A percentile compares a stretch with the other conserved stretches of the same genome.
These are phyloP conservation scores for Oryza meridionalis DNA, from an alignment of 176 grass and related monocot genomes.

Conservation along the genomic window DNA sequence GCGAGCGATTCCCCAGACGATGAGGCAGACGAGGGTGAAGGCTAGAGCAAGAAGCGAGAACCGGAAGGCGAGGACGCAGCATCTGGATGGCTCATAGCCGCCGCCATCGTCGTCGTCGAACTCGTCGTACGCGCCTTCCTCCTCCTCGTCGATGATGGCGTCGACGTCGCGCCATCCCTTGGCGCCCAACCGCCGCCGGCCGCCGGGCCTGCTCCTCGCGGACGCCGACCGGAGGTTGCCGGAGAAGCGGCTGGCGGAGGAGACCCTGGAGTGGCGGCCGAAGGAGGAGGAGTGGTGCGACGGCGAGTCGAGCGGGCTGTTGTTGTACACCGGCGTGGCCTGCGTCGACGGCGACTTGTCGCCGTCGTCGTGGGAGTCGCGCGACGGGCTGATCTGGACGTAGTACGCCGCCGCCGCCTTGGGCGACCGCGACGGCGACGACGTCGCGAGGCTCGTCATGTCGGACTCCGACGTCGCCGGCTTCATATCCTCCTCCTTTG, in stretches of 20 bases:
- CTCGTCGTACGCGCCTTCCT: conserved; percentile 62
- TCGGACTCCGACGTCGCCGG: conserved; percentile 83
- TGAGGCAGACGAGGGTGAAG: conserved; percentile 69
- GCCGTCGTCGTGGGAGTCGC: conserved; percentile 82
- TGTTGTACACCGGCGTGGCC: conserved; percentile 83
- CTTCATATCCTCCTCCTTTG: conserved; percentile 59
- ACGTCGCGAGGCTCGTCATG: conserved; percentile 67
- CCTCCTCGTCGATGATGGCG: conserved; percentile 47
- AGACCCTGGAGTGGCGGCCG: conserved; percentile 75
- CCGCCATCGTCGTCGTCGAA: conserved; percentile 51
- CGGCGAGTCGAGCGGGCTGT: conserved; percentile 84
- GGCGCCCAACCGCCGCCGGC: conserved; percentile 45
- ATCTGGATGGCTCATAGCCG: conserved; percentile 46
- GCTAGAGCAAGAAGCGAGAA: conserved; percentile 51
- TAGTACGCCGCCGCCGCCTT: conserved; percentile 80
- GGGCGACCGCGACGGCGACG: conserved; percentile 72
- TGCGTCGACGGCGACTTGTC: conserved; percentile 78
- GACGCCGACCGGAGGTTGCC: conserved; percentile 57
- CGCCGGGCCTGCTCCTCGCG: conserved; percentile 25
- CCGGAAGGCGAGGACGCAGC: conserved; percentile 55
- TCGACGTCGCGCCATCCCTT: conserved; percentile 76
- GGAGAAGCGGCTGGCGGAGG: conserved; percentile 82
- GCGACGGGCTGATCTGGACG: conserved; percentile 78
- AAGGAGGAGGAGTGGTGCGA: conserved; percentile 85
- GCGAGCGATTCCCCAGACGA: conserved; percentile 84